Base-by-base conservation (phyloP, 2,329 filamentous ascomycete species). In the Harringtonia lauricola region DNA sequence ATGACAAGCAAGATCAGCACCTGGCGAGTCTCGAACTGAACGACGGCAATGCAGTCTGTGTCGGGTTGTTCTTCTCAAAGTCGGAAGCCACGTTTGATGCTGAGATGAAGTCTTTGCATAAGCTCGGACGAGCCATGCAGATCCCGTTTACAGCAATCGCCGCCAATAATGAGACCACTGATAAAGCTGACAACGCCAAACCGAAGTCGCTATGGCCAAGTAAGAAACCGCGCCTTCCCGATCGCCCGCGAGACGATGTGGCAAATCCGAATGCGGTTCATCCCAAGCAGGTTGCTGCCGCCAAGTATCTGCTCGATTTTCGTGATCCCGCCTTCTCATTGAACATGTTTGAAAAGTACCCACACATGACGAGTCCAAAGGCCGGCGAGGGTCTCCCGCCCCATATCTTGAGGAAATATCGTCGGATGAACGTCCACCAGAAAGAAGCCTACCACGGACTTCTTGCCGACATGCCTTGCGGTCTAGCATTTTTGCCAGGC, bases 401-500 rank as follows among this genome's bases (percentile, higher is more conserved):
- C 0, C 41, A 46, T 28, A 47, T 57, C 4, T 13, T 49, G n/a
- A 40, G 34, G 4, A 48, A 50, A 28, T 64, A 62, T 43, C 42
- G 44, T 2, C 50, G 54, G 0, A 60, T 69, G 39, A 62, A 69
- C 19, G 28, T 46, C 0, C 60, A 69, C n/a, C 67, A 70, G 28
- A 49, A 48, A 1, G 42, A 49, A 0, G 65, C 65, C 0, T 65
- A 67, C 29, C 24, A 56, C 0, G 57, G 57, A 0, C 54, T 69
- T 0, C 54, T 71, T 0, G 46, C 48, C 2, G 48, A 49, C 1
- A 62, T 71, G 12, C 64, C 65, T 0, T 66, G 63, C n/a, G 63
- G 66, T 0, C 47, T 71, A 1, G 63, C 60, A 24, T 61, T 71
- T 39, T 54, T 71, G 1, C 67, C 67, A 8, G 68, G 68, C 4